Base-by-base conservation (phyloP, 2,329 filamentous ascomycete species). In the Beauveria bassiana region DNA sequence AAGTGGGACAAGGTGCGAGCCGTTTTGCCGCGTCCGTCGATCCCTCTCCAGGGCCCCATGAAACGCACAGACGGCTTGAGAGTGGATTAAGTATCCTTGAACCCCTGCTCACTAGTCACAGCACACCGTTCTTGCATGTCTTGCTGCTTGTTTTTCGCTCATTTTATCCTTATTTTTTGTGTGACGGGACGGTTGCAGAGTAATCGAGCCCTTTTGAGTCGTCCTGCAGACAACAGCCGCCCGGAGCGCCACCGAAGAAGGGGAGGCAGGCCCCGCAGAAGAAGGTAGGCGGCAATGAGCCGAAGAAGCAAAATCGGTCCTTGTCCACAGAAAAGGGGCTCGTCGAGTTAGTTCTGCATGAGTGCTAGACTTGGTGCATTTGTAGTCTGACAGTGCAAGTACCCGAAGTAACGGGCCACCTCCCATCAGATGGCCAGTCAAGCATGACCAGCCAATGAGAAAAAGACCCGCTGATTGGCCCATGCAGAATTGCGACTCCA, bases 111-210 rank as follows among this genome's bases (percentile, higher is more conserved):
- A 28, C 22, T 38, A 38, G 22, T 38, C 34, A 45, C 42, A 31
- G 55, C 43, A 58, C 55, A 50, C 55, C 55, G 55, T 58, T 58
- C 42, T 6, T 40, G 55, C 40, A 8, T 57, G 54, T 57, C 55
- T 49, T 47, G 43, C 31, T 49, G 55, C 45, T 58, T 49, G 55
- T 49, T 42, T 40, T 50, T 58, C 22, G 2, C 55, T 58, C 55
- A 58, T 58, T 50, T 58, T 24, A 43, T 18, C 22, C 20, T 49
- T 26, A n/a, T 24, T 34, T 24, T 42, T 8, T n/a, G 9, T 20
- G n/a, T 18, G 5, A 10, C 8, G 14, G 28, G 22, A 45, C 16
- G 43, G 54, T 26, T 31, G 43, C 31, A 47, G 55, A 40, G 16
- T 20, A 58, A 58, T 14, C 31, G 40, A 24, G 31, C n/a, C 31